phyloP scores from a whole-genome alignment of 2,329 filamentous ascomycete species.

The Mycosphaerella sp. region DNA sequence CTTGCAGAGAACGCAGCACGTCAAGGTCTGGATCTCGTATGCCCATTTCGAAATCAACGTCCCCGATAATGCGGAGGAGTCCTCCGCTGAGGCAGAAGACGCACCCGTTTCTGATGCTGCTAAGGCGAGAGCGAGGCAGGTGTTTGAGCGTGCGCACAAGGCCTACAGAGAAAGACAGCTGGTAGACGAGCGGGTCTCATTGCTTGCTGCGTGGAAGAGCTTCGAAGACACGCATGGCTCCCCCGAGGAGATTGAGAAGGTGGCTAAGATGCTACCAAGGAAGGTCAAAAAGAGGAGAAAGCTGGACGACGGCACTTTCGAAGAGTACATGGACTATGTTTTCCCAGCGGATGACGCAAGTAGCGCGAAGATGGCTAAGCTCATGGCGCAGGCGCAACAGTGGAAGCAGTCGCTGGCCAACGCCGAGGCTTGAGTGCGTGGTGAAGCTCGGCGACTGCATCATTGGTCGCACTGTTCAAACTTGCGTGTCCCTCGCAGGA shows the following conservation, averaged over 20 bases:
- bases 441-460: background rate
- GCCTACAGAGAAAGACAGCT: conserved; percentile 83
- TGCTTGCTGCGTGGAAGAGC: conserved; percentile 85
- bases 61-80: conserved; percentile 54
- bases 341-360: conserved; percentile 88
- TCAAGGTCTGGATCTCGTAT: conserved; percentile 99
- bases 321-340: conserved; percentile 95
- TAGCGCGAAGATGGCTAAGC: conserved; percentile 66
- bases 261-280: conserved; percentile 90
- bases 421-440: background rate
- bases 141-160: conserved; percentile 82
- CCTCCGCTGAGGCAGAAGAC: conserved; percentile 50
- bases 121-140: conserved; percentile 69
- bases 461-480: background rate
- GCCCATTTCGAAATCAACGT: conserved; percentile 98
- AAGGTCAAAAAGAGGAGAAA: conserved; percentile 87
- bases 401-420: conserved; percentile 58
- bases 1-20: conserved; percentile 90
- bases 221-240: conserved; percentile 85
- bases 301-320: conserved; percentile 86
- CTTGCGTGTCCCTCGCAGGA: background rate
- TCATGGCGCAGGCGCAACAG: conserved; percentile 77
- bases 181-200: conserved; percentile 86
- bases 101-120: conserved; percentile 69
- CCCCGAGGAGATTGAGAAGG: conserved; percentile 66